Conservation (phyloP, 306 rosid species). For the Alnus glutinosa region DNA sequence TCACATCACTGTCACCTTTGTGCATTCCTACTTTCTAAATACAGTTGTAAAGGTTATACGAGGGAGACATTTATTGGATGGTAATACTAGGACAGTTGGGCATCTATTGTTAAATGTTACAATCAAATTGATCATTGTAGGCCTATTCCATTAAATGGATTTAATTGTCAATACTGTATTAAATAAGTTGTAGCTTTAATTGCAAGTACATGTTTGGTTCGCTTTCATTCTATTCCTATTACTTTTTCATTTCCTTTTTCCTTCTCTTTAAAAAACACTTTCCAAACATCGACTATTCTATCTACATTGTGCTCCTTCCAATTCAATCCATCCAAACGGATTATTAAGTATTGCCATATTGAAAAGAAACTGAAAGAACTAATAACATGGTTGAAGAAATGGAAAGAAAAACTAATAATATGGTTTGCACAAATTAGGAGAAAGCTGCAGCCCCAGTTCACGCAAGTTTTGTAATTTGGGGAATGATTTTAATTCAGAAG, state of each 20-base stretch:
- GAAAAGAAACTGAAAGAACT: neutral
- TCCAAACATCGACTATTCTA: neutral
- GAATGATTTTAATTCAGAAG: too few species aligned
- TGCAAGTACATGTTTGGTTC: neutral
- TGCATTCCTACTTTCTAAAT: conserved; percentile 29
- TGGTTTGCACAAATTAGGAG: too few species aligned
- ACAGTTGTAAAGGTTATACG: conserved; percentile 24
- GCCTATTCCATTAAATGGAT: conserved; percentile 23
- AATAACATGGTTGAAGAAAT: too few species aligned
- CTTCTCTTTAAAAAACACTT: neutral
- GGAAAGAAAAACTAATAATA: too few species aligned
- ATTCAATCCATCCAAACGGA: neutral
- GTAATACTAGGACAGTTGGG: neutral
- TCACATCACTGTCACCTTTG: conserved; percentile 10
- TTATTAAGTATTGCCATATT: neutral
- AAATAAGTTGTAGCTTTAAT: conserved; percentile 26
- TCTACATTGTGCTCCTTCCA: neutral
- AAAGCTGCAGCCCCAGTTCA: too few species aligned
- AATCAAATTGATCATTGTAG: conserved; percentile 25
- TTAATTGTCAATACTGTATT: conserved; percentile 21
- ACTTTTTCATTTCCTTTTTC: neutral
- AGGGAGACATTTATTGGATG: conserved; percentile 20
- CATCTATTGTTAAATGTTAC: neutral
- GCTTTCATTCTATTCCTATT: too few species aligned
- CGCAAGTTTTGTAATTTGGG: too few species aligned